Evolutionary conservation across 805 yeast genomes (phyloP).

Genomic region (Wickerhamomyces hampshirensis): DNA sequence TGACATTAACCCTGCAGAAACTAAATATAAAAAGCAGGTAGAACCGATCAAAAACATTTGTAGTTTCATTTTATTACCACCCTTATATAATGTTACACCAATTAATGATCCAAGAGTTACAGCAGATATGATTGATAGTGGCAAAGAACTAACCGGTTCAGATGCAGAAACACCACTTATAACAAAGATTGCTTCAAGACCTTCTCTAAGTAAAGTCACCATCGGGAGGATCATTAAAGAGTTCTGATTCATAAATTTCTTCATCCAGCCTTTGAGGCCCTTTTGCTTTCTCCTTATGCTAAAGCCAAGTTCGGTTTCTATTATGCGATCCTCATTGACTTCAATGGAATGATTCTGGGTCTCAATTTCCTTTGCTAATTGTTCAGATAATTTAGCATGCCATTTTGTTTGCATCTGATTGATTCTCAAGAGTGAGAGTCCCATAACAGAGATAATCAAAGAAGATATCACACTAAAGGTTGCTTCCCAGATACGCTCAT

Average conservation of each 20-base stretch:
- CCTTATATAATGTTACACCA: constrained; percentile 66
- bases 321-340: constrained; percentile 14
- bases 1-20: constrained; percentile 83
- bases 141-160: constrained; percentile 60
- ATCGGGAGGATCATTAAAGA: constrained; percentile 76
- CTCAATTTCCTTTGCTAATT: constrained; percentile 37
- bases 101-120: constrained; percentile 53
- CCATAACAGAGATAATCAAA: constrained; percentile 80
- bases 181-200: constrained; percentile 87
- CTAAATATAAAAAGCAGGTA: constrained; percentile 77
- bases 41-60: constrained; percentile 71
- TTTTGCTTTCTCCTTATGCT: neutral
- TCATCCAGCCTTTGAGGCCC: constrained; percentile 12
- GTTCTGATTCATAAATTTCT: constrained; percentile 41
- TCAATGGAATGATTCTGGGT: constrained; percentile 12
- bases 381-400: constrained; percentile 64
- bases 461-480: constrained; percentile 75
- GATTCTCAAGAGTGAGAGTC: constrained; percentile 73
- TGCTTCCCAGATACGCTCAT: constrained; percentile 91
- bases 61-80: constrained; percentile 74
- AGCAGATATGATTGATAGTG: constrained; percentile 61
- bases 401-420: constrained; percentile 83
- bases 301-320: constrained; percentile 14
- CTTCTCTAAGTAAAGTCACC: constrained; percentile 84
- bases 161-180: constrained; percentile 84